Evolutionary conservation across 2,329 filamentous ascomycete genomes (phyloP), one percentile per base, ranked within the genome.

Genomic region (Beauveria bassiana): DNA sequence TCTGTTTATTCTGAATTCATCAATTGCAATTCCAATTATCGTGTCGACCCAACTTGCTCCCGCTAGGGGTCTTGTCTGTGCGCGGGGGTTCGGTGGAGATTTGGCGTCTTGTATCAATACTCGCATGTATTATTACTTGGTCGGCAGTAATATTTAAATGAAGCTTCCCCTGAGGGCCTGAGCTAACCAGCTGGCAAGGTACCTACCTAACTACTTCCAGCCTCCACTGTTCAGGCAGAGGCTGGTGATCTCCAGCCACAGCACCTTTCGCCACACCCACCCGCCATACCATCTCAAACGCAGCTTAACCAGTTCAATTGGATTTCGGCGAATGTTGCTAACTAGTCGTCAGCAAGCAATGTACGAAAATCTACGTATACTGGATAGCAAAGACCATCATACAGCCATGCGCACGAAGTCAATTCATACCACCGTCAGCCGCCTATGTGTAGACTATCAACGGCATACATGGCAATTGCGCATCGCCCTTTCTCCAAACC

Each of bases 11-110:
- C 5, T 34, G 31, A 12, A 34, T 34, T 34, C 31, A 34, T 34
- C 31, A 34, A 34, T 4, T 34, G 6, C 34, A 38, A 38, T 38
- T 38, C 14, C 14, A 16, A 38, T 38, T 4, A 38, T 38, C 34
- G 34, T 6, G 34, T 6, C 31, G 31, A 34, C 31, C 31, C 31
- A 34, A 34, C 31, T 34, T 12, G 31, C 46, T 16, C 9, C 40
- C 43, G 45, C 45, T 50, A 58, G 24, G 46, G 46, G 22, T 34
- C 56, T n/a, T n/a, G 38, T 51, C 46, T 59, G 47, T 59, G 56
- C 47, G n/a, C 18, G 34, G 24, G 16, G 43, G 34, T 59, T 45
- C 24, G 10, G 56, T 59, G 56, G 56, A 59, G 34, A 45, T 34
- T 50, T 51, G 24, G 10, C 56, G 22, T 51, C 38, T 43, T 22